Percentiles rank a stretch among this genome's conserved stretches.
phyloP scores from a whole-genome alignment of 805 yeast species.

The Torulaspora gathmanii region DNA sequence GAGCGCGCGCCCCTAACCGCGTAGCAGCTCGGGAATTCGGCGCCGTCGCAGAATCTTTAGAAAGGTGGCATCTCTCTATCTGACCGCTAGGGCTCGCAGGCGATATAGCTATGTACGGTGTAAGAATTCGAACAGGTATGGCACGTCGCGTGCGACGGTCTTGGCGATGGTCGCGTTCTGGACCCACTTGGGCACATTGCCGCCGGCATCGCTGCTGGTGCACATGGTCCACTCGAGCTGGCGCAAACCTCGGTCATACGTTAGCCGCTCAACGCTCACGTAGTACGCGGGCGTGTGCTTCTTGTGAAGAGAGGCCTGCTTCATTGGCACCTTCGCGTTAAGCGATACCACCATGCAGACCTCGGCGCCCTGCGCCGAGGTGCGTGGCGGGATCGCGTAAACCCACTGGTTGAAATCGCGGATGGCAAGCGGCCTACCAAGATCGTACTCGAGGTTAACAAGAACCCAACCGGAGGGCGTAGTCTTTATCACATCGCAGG shows the following conservation, averaged over 20 bases:
- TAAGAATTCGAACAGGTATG: constrained; percentile 29
- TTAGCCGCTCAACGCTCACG: constrained; percentile 36
- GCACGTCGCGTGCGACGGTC: constrained; percentile 39
- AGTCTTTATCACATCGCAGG: constrained; percentile 20
- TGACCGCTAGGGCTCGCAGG: too few relatives aligned
- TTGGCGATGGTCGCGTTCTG: constrained; percentile 40
- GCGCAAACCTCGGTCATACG: constrained; percentile 19
- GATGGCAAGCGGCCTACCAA: constrained; percentile 37
- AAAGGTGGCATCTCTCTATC: too few relatives aligned
- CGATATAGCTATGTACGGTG: not conserved
- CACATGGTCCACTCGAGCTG: constrained; percentile 38
- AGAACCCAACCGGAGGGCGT: constrained; percentile 30
- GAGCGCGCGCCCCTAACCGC: too few relatives aligned
- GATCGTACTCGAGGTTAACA: constrained; percentile 36
- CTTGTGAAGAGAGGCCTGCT: constrained; percentile 17
- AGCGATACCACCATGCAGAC: constrained; percentile 35
- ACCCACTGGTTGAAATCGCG: constrained; percentile 39
- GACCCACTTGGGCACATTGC: constrained; percentile 39
- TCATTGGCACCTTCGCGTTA: constrained; percentile 27
- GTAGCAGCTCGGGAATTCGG: not conserved
- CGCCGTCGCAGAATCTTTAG: too few relatives aligned
- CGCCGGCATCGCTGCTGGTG: constrained; percentile 40
- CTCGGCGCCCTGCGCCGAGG: constrained; percentile 19
- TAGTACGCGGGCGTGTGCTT: constrained; percentile 35
- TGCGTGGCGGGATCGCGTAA: constrained; percentile 29